phyloP scores from a whole-genome alignment of 345 rosid genomes.

The Hirschfeldia incana region DNA sequence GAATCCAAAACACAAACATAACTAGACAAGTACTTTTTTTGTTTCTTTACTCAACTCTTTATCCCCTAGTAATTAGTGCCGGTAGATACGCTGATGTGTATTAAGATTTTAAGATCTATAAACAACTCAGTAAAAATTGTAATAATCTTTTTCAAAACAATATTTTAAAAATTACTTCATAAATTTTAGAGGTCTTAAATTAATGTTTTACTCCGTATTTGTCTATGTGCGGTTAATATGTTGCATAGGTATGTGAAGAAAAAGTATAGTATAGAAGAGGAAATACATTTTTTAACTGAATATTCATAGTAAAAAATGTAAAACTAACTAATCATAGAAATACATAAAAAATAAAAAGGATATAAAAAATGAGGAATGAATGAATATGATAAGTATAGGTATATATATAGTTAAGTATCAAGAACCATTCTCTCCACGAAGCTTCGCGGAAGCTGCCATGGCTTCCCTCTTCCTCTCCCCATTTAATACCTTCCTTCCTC shows the following conservation, averaged over 20 bases:
- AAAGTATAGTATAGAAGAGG: too few relatives aligned
- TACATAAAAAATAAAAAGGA: neutral
- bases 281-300: too few relatives aligned
- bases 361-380: neutral
- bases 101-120: too few relatives aligned
- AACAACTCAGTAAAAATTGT: too few relatives aligned
- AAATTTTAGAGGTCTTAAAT: neutral
- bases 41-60: slow-evolving; percentile 21
- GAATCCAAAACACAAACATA: slow-evolving; percentile 23
- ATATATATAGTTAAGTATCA: slow-evolving; percentile 15
- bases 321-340: neutral
- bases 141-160: too few relatives aligned
- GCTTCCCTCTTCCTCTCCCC: slow-evolving; percentile 38
- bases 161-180: neutral
- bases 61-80: neutral
- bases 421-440: slow-evolving; percentile 8
- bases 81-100: neutral
- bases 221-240: too few relatives aligned
- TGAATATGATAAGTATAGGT: neutral
- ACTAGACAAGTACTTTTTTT: slow-evolving; percentile 4
- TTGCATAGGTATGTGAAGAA: too few relatives aligned
- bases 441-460: slow-evolving; percentile 87
- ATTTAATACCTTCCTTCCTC: slow-evolving; percentile 52
- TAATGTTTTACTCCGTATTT: neutral
- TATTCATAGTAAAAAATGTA: neutral